These are phyloP conservation scores for Maudiozyma serrabonitensis DNA, from an alignment of 805 yeast species.

Conservation along the genomic window DNA sequence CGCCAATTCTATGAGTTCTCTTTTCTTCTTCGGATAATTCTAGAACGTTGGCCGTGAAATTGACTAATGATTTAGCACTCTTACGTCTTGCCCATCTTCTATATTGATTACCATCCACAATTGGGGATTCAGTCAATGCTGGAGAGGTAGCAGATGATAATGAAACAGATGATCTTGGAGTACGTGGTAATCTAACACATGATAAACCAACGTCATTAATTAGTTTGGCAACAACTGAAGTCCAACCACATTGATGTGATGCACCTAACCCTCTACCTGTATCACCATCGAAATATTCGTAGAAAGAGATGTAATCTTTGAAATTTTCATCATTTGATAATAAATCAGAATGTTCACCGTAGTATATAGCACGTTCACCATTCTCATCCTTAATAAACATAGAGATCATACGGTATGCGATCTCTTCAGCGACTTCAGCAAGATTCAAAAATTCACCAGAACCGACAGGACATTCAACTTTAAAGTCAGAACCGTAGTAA, in stretches of 20 bases:
- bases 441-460: slow-evolving; percentile 68
- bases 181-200: slow-evolving; percentile 27
- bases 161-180: slow-evolving; percentile 21
- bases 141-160: slow-evolving; percentile 6
- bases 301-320: slow-evolving; percentile 68
- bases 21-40: slow-evolving; percentile 59
- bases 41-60: slow-evolving; percentile 55
- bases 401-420: slow-evolving; percentile 78
- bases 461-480: slow-evolving; percentile 85
- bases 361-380: slow-evolving; percentile 70
- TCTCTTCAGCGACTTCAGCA: slow-evolving; percentile 84
- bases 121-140: slow-evolving; percentile 4
- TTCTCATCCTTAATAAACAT: slow-evolving; percentile 62
- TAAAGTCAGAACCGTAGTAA: slow-evolving; percentile 78
- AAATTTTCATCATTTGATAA: slow-evolving; percentile 60
- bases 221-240: slow-evolving; percentile 85
- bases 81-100: slow-evolving; percentile 53
- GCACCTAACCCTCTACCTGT: slow-evolving; percentile 92
- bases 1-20: slow-evolving; percentile 20
- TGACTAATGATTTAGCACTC: slow-evolving; percentile 64
- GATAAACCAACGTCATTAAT: slow-evolving; percentile 82
- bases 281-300: slow-evolving; percentile 89
- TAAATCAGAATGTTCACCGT: slow-evolving; percentile 49
- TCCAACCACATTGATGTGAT: slow-evolving; percentile 95
- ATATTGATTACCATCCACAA: slow-evolving; percentile 26